A percentile compares a stretch with the other conserved stretches of the same genome.
Evolutionary conservation across 225 moss, liverwort and hornwort genomes (phyloP).

Genomic region (Antitrichia curtipendula): DNA sequence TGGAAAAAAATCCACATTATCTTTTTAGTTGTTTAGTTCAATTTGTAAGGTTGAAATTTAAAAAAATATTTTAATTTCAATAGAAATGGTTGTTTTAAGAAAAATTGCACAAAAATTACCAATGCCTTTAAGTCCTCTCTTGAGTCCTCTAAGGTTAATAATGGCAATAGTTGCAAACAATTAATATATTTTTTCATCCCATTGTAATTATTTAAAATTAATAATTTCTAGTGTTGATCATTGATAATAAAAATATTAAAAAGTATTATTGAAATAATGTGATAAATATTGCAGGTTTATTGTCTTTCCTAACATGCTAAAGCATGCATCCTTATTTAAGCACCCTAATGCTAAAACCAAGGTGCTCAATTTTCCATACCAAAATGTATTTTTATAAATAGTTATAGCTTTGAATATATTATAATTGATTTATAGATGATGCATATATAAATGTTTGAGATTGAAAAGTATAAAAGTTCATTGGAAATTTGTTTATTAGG

Average conservation of each 20-base stretch:
- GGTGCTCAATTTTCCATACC: not conserved
- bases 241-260: not conserved
- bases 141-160: accelerated
- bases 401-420: not conserved
- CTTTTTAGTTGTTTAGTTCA: accelerated
- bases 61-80: not conserved
- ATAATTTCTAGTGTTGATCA: no score
- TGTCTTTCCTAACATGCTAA: constrained; percentile 72
- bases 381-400: no score
- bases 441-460: not conserved
- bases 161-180: not conserved
- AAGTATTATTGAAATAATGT: not conserved
- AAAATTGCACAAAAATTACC: not conserved
- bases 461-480: not conserved
- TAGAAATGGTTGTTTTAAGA: not conserved
- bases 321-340: constrained; percentile 65
- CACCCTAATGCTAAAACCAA: constrained; percentile 51
- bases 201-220: not conserved
- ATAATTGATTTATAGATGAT: not conserved
- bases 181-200: not conserved
- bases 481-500: not conserved
- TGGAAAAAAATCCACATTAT: no score
- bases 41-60: not conserved
- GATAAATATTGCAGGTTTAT: constrained; percentile 35
- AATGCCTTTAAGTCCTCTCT: no score